These are phyloP conservation scores for Plectosphaerella sp. DNA, from an alignment of 2,329 filamentous ascomycete genomes.

Conservation along the genomic window DNA sequence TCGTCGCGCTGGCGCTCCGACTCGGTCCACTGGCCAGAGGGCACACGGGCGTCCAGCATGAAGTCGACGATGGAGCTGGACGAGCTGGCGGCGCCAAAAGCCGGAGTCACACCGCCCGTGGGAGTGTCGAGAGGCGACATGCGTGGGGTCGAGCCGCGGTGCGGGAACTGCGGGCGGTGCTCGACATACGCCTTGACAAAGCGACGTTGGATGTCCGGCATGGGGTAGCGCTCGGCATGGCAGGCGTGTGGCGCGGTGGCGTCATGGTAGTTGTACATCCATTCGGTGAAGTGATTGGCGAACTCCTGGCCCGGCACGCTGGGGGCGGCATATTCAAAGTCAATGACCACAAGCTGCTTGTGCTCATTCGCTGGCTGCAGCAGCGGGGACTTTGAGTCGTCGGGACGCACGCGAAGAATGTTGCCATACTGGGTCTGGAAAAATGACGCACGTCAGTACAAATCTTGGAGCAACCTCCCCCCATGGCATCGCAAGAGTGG, in stretches of 20 bases:
- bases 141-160: slow-evolving; percentile 46
- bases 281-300: slow-evolving; percentile 97
- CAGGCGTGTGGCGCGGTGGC: slow-evolving; percentile 60
- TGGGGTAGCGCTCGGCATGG: slow-evolving; percentile 69
- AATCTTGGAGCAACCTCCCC: background rate
- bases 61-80: slow-evolving; percentile 61
- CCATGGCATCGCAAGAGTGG: background rate
- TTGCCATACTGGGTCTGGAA: slow-evolving; percentile 94
- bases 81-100: slow-evolving; percentile 29
- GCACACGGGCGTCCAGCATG: slow-evolving; percentile 72
- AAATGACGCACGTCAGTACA: background rate
- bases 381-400: slow-evolving; percentile 76
- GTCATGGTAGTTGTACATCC: slow-evolving; percentile 97
- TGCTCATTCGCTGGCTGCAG: slow-evolving; percentile 88
- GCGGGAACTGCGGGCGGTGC: slow-evolving; percentile 67
- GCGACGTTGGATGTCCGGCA: slow-evolving; percentile 71
- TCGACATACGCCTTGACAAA: slow-evolving; percentile 85
- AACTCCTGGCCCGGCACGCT: slow-evolving; percentile 87
- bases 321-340: slow-evolving; percentile 94
- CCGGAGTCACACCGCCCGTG: slow-evolving; percentile 24
- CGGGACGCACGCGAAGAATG: slow-evolving; percentile 69
- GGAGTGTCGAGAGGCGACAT: slow-evolving; percentile 37
- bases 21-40: slow-evolving; percentile 52
- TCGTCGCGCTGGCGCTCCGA: slow-evolving; percentile 60
- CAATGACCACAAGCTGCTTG: slow-evolving; percentile 94